A percentile compares a stretch with the other conserved stretches of the same genome.
These are phyloP conservation scores for Saccharomycopsis sp. DNA, from an alignment of 805 yeast species.

Conservation along the genomic window DNA sequence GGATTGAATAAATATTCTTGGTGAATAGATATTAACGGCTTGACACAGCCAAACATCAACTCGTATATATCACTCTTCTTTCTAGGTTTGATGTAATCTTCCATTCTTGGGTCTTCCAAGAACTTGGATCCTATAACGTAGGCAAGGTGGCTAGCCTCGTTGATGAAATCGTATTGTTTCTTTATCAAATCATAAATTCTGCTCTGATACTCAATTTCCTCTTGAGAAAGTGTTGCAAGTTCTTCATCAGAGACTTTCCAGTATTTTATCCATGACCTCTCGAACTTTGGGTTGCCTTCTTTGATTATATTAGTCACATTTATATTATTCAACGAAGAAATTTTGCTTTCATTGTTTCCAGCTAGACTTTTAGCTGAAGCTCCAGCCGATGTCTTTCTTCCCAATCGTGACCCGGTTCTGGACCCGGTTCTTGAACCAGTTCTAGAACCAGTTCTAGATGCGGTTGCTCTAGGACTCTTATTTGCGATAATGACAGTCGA, in stretches of 20 bases:
- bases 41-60: slow-evolving; percentile 13
- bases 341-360: neutral
- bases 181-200: slow-evolving; percentile 17
- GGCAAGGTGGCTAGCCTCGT: slow-evolving; percentile 13
- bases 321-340: neutral
- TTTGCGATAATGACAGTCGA: neutral
- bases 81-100: slow-evolving; percentile 11
- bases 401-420: slow-evolving; percentile 4
- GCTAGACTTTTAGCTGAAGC: neutral
- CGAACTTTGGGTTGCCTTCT: neutral
- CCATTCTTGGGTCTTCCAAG: slow-evolving; percentile 4
- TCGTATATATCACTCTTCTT: slow-evolving; percentile 5
- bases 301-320: neutral
- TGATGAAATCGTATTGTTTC: slow-evolving; percentile 16
- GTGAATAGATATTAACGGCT: slow-evolving; percentile 15
- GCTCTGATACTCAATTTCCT: slow-evolving; percentile 15
- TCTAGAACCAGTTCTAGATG: slow-evolving; percentile 3
- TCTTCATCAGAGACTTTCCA: slow-evolving; percentile 13
- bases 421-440: slow-evolving; percentile 3
- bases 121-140: slow-evolving; percentile 13
- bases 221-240: neutral
- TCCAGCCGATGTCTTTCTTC: neutral
- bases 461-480: neutral
- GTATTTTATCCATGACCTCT: slow-evolving; percentile 11
- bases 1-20: slow-evolving; percentile 16